Conservation (phyloP, 148 eudicot species). For the Nyssa sinensis region DNA sequence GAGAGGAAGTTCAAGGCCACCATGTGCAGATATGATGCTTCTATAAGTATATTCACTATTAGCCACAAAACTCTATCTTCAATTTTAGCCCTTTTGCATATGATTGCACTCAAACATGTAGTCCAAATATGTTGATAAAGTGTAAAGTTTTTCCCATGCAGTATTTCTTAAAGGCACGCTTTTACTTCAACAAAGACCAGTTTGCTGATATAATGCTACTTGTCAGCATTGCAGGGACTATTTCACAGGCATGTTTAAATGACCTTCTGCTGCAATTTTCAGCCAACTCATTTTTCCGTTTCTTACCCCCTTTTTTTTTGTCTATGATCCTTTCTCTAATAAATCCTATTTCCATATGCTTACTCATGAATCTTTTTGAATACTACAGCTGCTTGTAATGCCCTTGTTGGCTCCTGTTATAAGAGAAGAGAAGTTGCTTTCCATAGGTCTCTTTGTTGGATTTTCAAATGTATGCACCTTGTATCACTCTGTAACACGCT, state of each 20-base stretch:
- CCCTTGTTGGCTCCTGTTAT: constrained; percentile 62
- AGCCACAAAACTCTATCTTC: no score
- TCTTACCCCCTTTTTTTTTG: no score
- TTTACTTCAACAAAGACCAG: constrained; percentile 73
- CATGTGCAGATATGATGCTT: neutral
- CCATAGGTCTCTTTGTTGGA: constrained; percentile 50
- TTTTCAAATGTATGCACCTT: constrained; percentile 40
- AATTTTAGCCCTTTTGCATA: neutral
- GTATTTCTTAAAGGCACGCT: constrained; percentile 76
- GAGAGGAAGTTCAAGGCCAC: neutral
- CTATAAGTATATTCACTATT: neutral
- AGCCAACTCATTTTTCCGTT: neutral
- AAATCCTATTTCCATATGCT: neutral
- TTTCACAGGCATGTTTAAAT: constrained; percentile 54
- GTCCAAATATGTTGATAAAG: neutral
- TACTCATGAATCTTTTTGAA: neutral
- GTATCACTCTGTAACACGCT: neutral
- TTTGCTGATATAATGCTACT: constrained; percentile 73
- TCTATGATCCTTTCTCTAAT: neutral
- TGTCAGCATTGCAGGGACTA: constrained; percentile 46
- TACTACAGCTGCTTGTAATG: constrained; percentile 67
- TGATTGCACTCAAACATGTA: neutral
- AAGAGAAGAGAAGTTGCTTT: constrained; percentile 63
- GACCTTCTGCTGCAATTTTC: no score
- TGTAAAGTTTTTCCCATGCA: constrained; percentile 26